Base-by-base conservation (phyloP, 768 basidiomycete genomes). In the Terana coerulea region DNA sequence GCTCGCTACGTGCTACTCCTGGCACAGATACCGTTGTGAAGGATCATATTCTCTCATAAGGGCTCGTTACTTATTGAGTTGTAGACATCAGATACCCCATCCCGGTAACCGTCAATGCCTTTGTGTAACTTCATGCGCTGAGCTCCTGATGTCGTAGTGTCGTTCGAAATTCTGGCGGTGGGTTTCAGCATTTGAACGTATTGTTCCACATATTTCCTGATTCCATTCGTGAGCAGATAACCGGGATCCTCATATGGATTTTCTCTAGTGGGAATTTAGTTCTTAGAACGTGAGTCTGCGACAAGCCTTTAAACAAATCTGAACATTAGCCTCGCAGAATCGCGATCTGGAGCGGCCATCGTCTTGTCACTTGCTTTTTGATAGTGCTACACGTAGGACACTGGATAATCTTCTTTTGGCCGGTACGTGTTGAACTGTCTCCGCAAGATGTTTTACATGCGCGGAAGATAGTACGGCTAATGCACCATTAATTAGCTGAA, bases 191-290 rank as follows among this genome's bases (percentile, higher is more conserved):
- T n/a, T n/a, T n/a, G n/a, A n/a, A n/a, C n/a, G n/a, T n/a, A n/a
- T n/a, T n/a, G n/a, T n/a, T n/a, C n/a, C n/a, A n/a, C n/a, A n/a
- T n/a, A n/a, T n/a, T n/a, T n/a, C n/a, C n/a, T n/a, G n/a, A n/a
- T n/a, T n/a, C n/a, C 29, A n/a, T n/a, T n/a, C n/a, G n/a, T n/a
- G n/a, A 24, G 12, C 26, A 46, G 45, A 46, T 46, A 9, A 33
- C 45, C 3, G 45, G 45, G 11, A 21, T 29, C 19, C 8, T 34
- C n/a, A 46, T 46, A 11, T 30, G 30, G 9, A 22, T 46, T 7
- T 46, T 33, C 34, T 29, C 45, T n/a, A 46, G 28, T 22, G 45
- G 45, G 11, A 46, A 46, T n/a, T 30, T 46, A 19, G 30, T 46
- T 14, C 24, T 46, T 14, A 46, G 45, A 22, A 30, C 29, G 45